These are phyloP conservation scores for Austroboletus festivus DNA, from an alignment of 768 basidiomycete genomes.

Conservation along the genomic window DNA sequence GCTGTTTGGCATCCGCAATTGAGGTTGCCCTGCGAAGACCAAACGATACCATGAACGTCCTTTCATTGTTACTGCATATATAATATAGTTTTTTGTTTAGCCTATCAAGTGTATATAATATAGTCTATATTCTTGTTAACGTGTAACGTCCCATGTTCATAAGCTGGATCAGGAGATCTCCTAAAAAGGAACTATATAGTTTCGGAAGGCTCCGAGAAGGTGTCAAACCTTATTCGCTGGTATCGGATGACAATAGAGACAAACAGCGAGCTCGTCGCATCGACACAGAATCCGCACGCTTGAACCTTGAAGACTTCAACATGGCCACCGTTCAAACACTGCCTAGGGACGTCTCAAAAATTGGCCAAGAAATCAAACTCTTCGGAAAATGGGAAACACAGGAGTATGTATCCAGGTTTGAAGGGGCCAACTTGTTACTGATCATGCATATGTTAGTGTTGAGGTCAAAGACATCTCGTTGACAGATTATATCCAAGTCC, in stretches of 20 bases:
- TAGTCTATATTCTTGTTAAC: not conserved
- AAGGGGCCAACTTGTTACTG: slow-evolving; percentile 6
- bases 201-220: slow-evolving; percentile 21
- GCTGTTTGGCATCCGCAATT: slow-evolving; percentile 44
- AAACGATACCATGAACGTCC: not conserved
- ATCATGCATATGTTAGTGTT: slow-evolving; percentile 52
- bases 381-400: slow-evolving; percentile 99
- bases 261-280: slow-evolving; percentile 25
- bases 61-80: slow-evolving; percentile 13
- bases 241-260: slow-evolving; percentile 13
- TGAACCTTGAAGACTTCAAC: slow-evolving; percentile 38
- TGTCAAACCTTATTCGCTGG: slow-evolving; percentile 23
- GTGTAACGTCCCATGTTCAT: no score
- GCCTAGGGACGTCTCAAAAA: slow-evolving; percentile 76
- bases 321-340: slow-evolving; percentile 71
- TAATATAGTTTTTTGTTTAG: slow-evolving; percentile 12
- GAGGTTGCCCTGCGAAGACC: slow-evolving; percentile 2
- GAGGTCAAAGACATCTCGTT: slow-evolving; percentile 99
- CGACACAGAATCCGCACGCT: slow-evolving; percentile 11
- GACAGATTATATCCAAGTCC: slow-evolving; percentile 99
- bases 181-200: slow-evolving; percentile 32
- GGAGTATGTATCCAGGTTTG: slow-evolving; percentile 59
- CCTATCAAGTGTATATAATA: no score
- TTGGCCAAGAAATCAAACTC: slow-evolving; percentile 87
- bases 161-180: not conserved